A percentile compares a stretch with the other conserved stretches of the same genome.
Evolutionary conservation across 1,284 basidiomycete genomes (phyloP).

Genomic region (Cronartium quercuum): DNA sequence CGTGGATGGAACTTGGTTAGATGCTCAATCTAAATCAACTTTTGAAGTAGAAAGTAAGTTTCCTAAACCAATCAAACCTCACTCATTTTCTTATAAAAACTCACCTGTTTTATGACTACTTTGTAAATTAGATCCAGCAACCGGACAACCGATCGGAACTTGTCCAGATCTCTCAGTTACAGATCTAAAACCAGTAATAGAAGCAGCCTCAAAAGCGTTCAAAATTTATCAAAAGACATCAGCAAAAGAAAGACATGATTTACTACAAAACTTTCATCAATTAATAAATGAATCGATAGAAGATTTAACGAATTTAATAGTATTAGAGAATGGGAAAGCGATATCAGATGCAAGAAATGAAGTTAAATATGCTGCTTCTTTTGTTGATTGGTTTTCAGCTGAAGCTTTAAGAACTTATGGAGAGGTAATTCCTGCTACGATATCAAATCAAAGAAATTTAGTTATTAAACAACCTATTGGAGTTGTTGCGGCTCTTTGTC

Average conservation of each 20-base stretch:
- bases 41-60: slow-evolving; percentile 69
- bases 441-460: slow-evolving; percentile 69
- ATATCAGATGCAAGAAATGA: slow-evolving; percentile 68
- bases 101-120: background rate
- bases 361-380: slow-evolving; percentile 9
- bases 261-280: slow-evolving; percentile 64
- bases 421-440: slow-evolving; percentile 76
- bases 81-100: background rate
- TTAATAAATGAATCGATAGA: slow-evolving; percentile 73
- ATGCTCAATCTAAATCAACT: slow-evolving; percentile 64
- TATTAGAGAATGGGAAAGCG: slow-evolving; percentile 82
- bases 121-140: slow-evolving; percentile 67
- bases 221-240: slow-evolving; percentile 57
- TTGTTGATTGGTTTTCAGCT: slow-evolving; percentile 54
- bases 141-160: slow-evolving; percentile 67
- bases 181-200: slow-evolving; percentile 73
- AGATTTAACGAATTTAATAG: slow-evolving; percentile 70
- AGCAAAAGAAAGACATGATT: slow-evolving; percentile 65
- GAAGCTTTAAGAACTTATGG: slow-evolving; percentile 49
- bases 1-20: slow-evolving; percentile 75
- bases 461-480: slow-evolving; percentile 94
- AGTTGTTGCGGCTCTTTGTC: slow-evolving; percentile 47
- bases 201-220: slow-evolving; percentile 68
- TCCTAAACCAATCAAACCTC: background rate
- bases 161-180: slow-evolving; percentile 77